phyloP scores from a whole-genome alignment of 306 rosid species.

The Cicer cuneatum region DNA sequence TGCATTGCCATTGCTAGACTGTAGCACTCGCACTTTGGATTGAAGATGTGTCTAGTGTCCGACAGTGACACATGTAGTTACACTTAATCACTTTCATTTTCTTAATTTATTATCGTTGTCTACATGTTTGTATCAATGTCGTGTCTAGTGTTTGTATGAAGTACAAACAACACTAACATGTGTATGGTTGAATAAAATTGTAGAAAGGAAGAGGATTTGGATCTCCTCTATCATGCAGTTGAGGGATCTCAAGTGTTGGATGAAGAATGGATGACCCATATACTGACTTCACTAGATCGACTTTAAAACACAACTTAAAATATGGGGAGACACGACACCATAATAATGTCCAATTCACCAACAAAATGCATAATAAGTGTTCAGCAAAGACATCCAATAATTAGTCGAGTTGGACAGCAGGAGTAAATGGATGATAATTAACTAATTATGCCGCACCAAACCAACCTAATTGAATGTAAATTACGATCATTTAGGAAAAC shows the following conservation, averaged over 20 bases:
- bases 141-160: too few species aligned
- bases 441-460: background rate
- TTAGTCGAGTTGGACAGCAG: background rate
- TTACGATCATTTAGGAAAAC: background rate
- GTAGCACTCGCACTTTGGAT: too few species aligned
- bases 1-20: background rate
- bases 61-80: too few species aligned
- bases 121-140: too few species aligned
- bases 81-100: too few species aligned
- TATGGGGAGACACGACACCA: background rate
- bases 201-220: background rate
- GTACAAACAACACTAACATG: background rate
- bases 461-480: conserved; percentile 1
- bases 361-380: background rate
- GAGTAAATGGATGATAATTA: background rate
- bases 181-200: conserved; percentile 1
- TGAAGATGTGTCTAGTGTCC: too few species aligned
- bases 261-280: background rate
- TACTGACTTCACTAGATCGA: background rate
- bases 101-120: too few species aligned
- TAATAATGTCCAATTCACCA: conserved; percentile 9
- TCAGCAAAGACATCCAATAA: conserved; percentile 26
- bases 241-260: background rate
- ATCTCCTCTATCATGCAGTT: background rate
- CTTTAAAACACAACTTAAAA: background rate